Evolutionary conservation across 192 early-diverging fungal genomes (phyloP), one percentile per base, ranked within the genome.

Genomic region (Linnemannia elongata): DNA sequence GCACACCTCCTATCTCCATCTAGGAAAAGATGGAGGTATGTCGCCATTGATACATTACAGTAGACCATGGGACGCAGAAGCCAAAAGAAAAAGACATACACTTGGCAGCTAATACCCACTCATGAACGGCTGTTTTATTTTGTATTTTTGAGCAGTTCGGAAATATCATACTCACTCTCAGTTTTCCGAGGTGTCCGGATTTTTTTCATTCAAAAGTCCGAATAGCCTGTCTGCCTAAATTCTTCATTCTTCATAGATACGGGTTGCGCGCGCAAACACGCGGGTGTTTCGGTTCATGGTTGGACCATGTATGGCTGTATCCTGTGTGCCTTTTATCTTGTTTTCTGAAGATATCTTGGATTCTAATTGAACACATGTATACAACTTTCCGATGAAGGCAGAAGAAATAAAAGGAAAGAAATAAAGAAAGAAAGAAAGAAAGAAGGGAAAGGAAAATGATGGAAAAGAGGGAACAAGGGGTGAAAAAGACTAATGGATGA

Each of bases 151-250:
- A 73, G 44, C 38, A 39, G 0, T 44, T 47, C 60, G 60, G 60
- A 66, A 15, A 66, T 33, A 30, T 33, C 30, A 66, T 27, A 8
- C 9, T 35, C 60, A 33, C 4, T 33, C n/a, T 33, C 60, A 27
- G n/a, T 66, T 66, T 33, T 66, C 60, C 60, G 60, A 66, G 15
- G 60, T 66, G 60, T 66, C 60, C 30, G 60, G 60, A 66, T 30
- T 30, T 33, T 30, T 33, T 30, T 27, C 27, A 33, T 33, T 33
- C 60, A 66, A 66, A 66, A 66, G 60, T 66, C 60, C 60, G 60
- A 66, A 66, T 27, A 1, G 60, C 1, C 60, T 27, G 12, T 2
- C 7, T 66, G 12, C 8, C n/a, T 33, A 12, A 1, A 9, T 10
- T 27, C 17, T 57, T 57, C 4, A 30, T 20, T 0, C 22, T 27